Evolutionary conservation across 805 yeast species (phyloP), one percentile per base, ranked within the genome.

Genomic region (Teunomyces gatunensis): DNA sequence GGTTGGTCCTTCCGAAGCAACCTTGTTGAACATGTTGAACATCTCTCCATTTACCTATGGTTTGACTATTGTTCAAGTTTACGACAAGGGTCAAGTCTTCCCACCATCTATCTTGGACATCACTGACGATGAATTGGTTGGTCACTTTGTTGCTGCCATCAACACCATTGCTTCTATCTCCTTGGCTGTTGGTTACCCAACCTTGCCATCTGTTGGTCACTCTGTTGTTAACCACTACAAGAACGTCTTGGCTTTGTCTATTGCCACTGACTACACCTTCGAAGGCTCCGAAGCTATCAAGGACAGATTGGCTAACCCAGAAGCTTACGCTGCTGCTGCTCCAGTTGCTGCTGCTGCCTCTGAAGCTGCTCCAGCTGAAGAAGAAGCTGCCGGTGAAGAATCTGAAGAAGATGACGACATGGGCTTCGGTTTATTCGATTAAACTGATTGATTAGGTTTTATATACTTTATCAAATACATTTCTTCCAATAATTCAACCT

Each of bases 231-330:
- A 94, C 96, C 85, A 88, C 85, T 94, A 94, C 95, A 94, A 94
- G 95, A 87, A 92, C 83, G 83, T 94, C 71, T 83, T 94, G 76
- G 96, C 98, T 69, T 84, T 94, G 70, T 95, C 99, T 60, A 81
- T 94, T 79, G 99, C 97, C 71, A 85, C 98, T 71, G 97, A 94
- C 76, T 94, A 91, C 89, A 87, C 97, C 71, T 94, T 86, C 82
- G 97, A 95, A 80, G 98, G 96, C 77, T 88, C 96, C 64, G 99
- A 91, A 83, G 91, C 92, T 63, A 85, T 94, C 82, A 89, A 89
- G 87, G 99, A 94, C 87, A 89, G 98, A 82, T 82, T 94, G 69
- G 98, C 96, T 76, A 92, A 94, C 95, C 99, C 99, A 76, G 98
- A 94, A 59, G 96, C 96, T 76, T 94, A 92, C 80, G 99, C 98